phyloP scores from a whole-genome alignment of 805 yeast species.

The Yamadazyma sp. region DNA sequence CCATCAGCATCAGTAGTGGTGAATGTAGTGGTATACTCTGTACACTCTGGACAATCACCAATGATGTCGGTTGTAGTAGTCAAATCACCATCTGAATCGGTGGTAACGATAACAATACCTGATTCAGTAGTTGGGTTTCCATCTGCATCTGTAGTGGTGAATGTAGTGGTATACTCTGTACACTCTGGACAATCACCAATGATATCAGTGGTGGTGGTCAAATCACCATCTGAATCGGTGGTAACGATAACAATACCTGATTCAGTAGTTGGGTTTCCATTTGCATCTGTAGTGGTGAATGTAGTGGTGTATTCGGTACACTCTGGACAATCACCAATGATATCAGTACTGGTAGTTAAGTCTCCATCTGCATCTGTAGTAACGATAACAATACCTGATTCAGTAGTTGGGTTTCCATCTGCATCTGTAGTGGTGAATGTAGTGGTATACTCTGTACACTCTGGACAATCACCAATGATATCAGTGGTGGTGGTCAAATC shows the following conservation, averaged over 20 bases:
- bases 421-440: slow-evolving; percentile 11
- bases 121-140: slow-evolving; percentile 10
- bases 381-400: slow-evolving; percentile 12
- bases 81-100: slow-evolving; percentile 13
- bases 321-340: slow-evolving; percentile 4
- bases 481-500: slow-evolving; percentile 1
- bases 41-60: slow-evolving; percentile 10
- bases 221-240: slow-evolving; percentile 11
- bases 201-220: slow-evolving; percentile 7
- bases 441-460: slow-evolving; percentile 12
- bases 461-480: slow-evolving; percentile 3
- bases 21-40: slow-evolving; percentile 12
- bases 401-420: slow-evolving; percentile 10
- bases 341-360: slow-evolving; percentile 7
- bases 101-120: slow-evolving; percentile 13
- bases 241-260: slow-evolving; percentile 13
- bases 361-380: slow-evolving; percentile 12
- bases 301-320: slow-evolving; percentile 13
- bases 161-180: slow-evolving; percentile 13
- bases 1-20: slow-evolving; percentile 12
- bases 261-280: slow-evolving; percentile 10
- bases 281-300: slow-evolving; percentile 9
- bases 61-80: slow-evolving; percentile 14
- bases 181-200: slow-evolving; percentile 7
- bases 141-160: slow-evolving; percentile 11